Base-by-base conservation (phyloP, 257 asterid genomes). In the Cinchona pubescens region DNA sequence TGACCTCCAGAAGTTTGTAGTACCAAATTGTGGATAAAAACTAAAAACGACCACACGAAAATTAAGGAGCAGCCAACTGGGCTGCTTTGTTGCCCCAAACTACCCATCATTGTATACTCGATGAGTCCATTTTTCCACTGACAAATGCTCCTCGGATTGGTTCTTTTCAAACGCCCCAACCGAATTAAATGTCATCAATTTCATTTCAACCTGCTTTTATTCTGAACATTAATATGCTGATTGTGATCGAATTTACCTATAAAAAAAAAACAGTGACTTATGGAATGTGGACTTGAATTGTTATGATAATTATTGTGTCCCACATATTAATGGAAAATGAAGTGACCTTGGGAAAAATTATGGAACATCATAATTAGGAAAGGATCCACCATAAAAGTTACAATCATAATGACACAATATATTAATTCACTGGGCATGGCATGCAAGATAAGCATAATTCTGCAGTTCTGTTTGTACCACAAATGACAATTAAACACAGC, bases 391-490 rank as follows among this genome's bases (percentile, higher is more conserved):
- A 75, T 19, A n/a, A 66, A 71, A 74, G n/a, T n/a, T n/a, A n/a
- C n/a, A 32, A 62, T 80, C 48, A 30, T 66, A 30, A 51, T 32
- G 38, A 25, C 59, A 23, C 30, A 16, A 42, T n/a, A n/a, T n/a
- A n/a, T 32, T 58, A 60, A 73, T 42, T n/a, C n/a, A n/a, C n/a
- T n/a, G n/a, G n/a, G n/a, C n/a, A n/a, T 35, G 69, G 79, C 83
- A 81, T 85, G 87, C 84, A 80, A 79, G 60, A 59, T 64, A n/a
- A 80, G 72, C 62, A 83, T 71, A 40, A 37, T 61, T 78, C 30
- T 53, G 64, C 38, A 45, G 2, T 23, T n/a, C 49, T 14, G 27
- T 60, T 32, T 73, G 63, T 49, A 23, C 59, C 38, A 27, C 2
- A 74, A 42, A 55, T 62, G 29, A 80, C 78, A 72, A 35, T 56